Base-by-base conservation (phyloP, 1,139 yeast species). In the Geotrichum reessii region DNA sequence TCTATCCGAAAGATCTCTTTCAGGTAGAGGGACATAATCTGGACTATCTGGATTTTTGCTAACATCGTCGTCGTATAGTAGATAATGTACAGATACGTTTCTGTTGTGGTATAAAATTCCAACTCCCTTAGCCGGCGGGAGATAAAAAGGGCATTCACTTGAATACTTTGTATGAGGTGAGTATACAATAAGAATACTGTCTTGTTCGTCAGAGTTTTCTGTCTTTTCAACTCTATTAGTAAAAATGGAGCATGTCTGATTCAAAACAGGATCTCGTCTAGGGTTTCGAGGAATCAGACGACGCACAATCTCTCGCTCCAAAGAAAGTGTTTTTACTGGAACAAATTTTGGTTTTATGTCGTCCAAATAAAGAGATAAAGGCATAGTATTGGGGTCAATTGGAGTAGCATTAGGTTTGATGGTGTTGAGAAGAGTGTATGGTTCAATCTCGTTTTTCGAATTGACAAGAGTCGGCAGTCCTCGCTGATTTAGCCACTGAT, bases 271-370 rank as follows among this genome's bases (percentile, higher is more conserved):
- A 68, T 92, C 98, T 65, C 90, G 86, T 68, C 81, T 84, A 0
- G 97, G 97, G 67, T 91, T 92, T 69, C 98, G 77, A 3, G 98
- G 98, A 21, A 92, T 81, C 49, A 92, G 83, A 63, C 96, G 77
- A 64, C 97, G 79, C 24, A 90, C 90, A 47, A 87, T 76, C 63
- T 84, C 82, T 33, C 77, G 71, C 52, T 76, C 76, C 1, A 82
- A 77, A 22, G 67, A 67, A 54, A 79, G 74, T 2, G 69, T 63
- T 0, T 68, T 71, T 12, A 81, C 65, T 0, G 83, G 82, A 1
- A 81, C 78, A 2, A 68, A 56, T 62, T 83, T 77, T 14, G 88
- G 76, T 3, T 73, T 73, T 0, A 80, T 71, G 67, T 88, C 96
- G 37, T 79, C 80, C 33, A 86, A 67, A 65, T 86, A 74, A 58